Base-by-base conservation (phyloP, 2,329 filamentous ascomycete species). In the Teratosphaeria pseudoeucalypti region DNA sequence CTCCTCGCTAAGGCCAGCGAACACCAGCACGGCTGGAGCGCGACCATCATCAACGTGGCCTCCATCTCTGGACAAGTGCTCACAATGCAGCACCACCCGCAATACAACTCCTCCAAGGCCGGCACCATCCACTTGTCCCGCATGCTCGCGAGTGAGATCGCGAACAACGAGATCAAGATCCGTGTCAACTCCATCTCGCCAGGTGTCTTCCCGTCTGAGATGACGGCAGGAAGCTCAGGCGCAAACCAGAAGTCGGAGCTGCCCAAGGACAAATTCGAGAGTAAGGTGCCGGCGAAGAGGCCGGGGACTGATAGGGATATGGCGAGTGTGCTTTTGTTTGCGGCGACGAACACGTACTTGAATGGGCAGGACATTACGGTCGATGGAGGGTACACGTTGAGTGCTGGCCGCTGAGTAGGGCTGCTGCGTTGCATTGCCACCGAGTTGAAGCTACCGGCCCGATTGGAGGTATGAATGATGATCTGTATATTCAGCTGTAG, bases 241-340 rank as follows among this genome's bases (percentile, higher is more conserved):
- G 76, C 78, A 16, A 77, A 79, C 62, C 79, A 83, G 72, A 84
- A 83, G 75, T 79, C 75, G 34, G 70, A 78, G 61, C 75, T 84
- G 60, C 76, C 77, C 9, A 82, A 80, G 72, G 78, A 80, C 59
- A 75, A 79, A 64, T 81, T 79, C 67, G 75, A 74, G 58, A 66
- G 73, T 61, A 78, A 78, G 56, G 72, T 81, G 56, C 79, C 81
- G 7, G 77, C 79, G 6, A 72, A 73, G 60, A 67, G 80, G 52
- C 81, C 81, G 0, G 83, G 83, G 0, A 79, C 81, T 29, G 83
- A 85, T 63, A 70, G 78, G 34, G 82, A 85, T 66, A 85, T 85
- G 77, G 82, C 80, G 0, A 76, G 77, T 52, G 80, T 79, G 0
- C 76, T 85, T 2, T 68, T 86, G 29, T 85, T 81, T 62, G 73